Evolutionary conservation across 2,329 filamentous ascomycete genomes (phyloP).

Genomic region (Penicillium sumatraense): DNA sequence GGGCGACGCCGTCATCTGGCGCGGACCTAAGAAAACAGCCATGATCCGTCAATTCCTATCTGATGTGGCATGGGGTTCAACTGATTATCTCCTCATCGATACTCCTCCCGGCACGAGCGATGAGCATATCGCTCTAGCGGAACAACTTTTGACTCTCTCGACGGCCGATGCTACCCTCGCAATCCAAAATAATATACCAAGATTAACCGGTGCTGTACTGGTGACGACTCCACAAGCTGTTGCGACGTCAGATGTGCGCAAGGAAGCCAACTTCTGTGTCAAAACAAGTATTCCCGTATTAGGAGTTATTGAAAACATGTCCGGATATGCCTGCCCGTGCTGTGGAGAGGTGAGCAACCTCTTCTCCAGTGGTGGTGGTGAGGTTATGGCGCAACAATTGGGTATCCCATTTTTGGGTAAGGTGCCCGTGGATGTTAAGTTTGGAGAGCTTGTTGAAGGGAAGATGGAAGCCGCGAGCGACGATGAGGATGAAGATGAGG

Average conservation of each 20-base stretch:
- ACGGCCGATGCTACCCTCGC: conserved; percentile 30
- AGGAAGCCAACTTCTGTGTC: conserved; percentile 89
- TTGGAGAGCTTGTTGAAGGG: conserved; percentile 82
- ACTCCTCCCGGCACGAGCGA: conserved; percentile 96
- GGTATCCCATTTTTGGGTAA: conserved; percentile 80
- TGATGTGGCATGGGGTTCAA: conserved; percentile 82
- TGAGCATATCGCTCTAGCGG: conserved; percentile 93
- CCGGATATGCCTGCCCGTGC: conserved; percentile 59
- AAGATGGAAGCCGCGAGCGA: conserved; percentile 31
- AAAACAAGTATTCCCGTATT: conserved; percentile 81
- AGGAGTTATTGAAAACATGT: conserved; percentile 96
- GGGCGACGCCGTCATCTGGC: conserved; percentile 94
- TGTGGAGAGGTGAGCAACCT: conserved; percentile 86
- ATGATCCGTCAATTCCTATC: conserved; percentile 97
- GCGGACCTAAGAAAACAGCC: conserved; percentile 96
- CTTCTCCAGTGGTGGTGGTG: conserved; percentile 87
- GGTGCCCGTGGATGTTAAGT: conserved; percentile 91
- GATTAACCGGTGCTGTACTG: conserved; percentile 85
- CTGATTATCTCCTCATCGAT: conserved; percentile 94
- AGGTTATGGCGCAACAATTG: conserved; percentile 87
- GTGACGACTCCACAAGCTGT: conserved; percentile 97
- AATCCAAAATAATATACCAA: conserved; percentile 47
- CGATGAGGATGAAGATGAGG: conserved; percentile 29
- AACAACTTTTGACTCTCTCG: conserved; percentile 69
- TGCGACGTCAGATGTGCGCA: conserved; percentile 88